Conservation (phyloP, 2,329 filamentous ascomycete species). For the Fusarium verticillioides region DNA sequence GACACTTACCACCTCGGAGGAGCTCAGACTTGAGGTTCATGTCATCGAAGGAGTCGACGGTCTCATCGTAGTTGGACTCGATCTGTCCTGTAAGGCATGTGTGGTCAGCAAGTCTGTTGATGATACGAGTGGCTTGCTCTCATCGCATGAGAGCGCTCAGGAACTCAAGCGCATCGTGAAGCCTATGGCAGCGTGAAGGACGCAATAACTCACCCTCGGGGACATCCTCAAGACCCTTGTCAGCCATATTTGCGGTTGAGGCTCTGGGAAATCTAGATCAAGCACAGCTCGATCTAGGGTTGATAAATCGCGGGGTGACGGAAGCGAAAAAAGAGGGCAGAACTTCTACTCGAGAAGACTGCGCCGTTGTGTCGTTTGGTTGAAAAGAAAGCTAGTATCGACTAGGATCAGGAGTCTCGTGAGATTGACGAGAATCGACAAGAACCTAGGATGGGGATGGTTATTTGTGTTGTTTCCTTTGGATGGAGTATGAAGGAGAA, state of each 20-base stretch:
- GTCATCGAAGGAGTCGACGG: conserved; percentile 97
- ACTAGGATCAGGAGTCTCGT: conserved; percentile 65
- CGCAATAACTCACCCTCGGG: conserved; percentile 80
- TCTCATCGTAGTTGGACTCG: conserved; percentile 99
- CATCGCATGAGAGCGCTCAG: conserved; percentile 1
- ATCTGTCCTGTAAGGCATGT: conserved; percentile 79
- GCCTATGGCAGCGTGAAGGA: neutral
- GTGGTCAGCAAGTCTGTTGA: conserved; percentile 36
- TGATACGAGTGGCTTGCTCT: neutral
- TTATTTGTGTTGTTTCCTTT: conserved; percentile 46
- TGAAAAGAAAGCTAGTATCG: conserved; percentile 45
- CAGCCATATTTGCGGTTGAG: conserved; percentile 93
- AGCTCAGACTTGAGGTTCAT: conserved; percentile 98
- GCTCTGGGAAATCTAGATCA: conserved; percentile 72
- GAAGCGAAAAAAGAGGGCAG: conserved; percentile 51
- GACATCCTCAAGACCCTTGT: conserved; percentile 98
- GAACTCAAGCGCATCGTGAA: conserved; percentile 10
- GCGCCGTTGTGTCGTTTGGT: conserved; percentile 42
- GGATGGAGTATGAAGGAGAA: conserved; percentile 47
- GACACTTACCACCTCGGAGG: conserved; percentile 81
- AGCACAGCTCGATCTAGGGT: conserved; percentile 80
- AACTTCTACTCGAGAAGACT: conserved; percentile 50
- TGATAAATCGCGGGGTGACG: conserved; percentile 53
- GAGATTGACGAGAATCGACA: conserved; percentile 53
- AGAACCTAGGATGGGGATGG: conserved; percentile 55